Conservation (phyloP, 1,284 basidiomycete genomes). For the Leccinum subfulvum region DNA sequence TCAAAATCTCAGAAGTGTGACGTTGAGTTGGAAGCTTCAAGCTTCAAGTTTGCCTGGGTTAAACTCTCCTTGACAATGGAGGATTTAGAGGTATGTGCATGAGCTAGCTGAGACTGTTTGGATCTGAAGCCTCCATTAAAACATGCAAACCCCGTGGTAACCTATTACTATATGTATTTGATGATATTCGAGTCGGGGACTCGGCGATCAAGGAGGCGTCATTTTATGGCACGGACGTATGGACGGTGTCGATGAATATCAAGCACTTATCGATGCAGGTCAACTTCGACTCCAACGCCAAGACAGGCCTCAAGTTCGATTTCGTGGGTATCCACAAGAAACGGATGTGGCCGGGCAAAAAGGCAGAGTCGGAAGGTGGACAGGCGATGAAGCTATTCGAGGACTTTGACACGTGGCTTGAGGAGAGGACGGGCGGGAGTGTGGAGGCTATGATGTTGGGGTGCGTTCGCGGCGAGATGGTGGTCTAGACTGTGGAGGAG, state of each 20-base stretch:
- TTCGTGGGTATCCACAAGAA: conserved; percentile 74
- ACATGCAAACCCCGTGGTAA: no score
- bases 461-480: conserved; percentile 60
- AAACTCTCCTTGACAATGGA: no score
- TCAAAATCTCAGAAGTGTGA: no score
- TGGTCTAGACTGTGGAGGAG: conserved; percentile 30
- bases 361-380: conserved; percentile 48
- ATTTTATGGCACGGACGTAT: conserved; percentile 73
- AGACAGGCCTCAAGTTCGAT: conserved; percentile 46
- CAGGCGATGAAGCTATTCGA: conserved; percentile 67
- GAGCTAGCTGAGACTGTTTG: no score
- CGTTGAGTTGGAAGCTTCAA: no score
- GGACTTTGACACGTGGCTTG: conserved; percentile 66
- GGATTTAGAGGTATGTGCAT: no score
- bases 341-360: conserved; percentile 79
- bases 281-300: conserved; percentile 2
- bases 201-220: conserved; percentile 36
- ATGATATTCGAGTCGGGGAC: no score
- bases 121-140: no score
- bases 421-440: conserved; percentile 52
- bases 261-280: conserved; percentile 42
- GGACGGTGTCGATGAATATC: conserved; percentile 71
- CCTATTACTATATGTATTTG: no score
- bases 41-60: no score
- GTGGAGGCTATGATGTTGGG: conserved; percentile 69